Evolutionary conservation across 352 stramenopile genomes (phyloP).

Genomic region (Phytophthora hibernalis): DNA sequence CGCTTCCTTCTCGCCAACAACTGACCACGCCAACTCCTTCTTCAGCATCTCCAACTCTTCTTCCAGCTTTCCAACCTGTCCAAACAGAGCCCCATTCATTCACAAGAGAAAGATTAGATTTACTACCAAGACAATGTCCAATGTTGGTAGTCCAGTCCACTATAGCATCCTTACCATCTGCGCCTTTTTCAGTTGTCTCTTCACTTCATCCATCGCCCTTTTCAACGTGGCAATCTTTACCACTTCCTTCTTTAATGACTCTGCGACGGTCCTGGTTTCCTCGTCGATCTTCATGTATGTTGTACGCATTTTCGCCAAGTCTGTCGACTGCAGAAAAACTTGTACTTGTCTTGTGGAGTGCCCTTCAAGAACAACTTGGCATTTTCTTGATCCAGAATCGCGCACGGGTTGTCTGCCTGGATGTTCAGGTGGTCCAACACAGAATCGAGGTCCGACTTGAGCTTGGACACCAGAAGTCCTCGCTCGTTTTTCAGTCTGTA

Average conservation of each 20-base stretch:
- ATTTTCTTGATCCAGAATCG: constrained; percentile 98
- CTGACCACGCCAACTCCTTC: constrained; percentile 84
- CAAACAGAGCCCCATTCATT: too few relatives aligned
- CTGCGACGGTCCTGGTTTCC: constrained; percentile 58
- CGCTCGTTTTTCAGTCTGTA: constrained; percentile 76
- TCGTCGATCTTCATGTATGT: constrained; percentile 89
- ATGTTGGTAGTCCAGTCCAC: too few relatives aligned
- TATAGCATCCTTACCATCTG: constrained; percentile 52
- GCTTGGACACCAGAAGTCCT: constrained; percentile 73
- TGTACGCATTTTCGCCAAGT: constrained; percentile 92
- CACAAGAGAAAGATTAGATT: too few relatives aligned
- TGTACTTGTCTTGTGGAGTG: constrained; percentile 96
- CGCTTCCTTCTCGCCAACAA: constrained; percentile 75
- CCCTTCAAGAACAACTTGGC: constrained; percentile 98
- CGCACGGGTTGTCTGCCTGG: constrained; percentile 97
- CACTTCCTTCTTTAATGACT: constrained; percentile 63
- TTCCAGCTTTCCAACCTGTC: constrained; percentile 77
- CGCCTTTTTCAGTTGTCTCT: constrained; percentile 70
- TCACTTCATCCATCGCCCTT: constrained; percentile 52
- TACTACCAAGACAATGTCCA: too few relatives aligned
- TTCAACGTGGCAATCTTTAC: constrained; percentile 24
- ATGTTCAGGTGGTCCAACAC: constrained; percentile 96
- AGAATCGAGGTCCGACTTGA: constrained; percentile 92
- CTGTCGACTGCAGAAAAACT: constrained; percentile 98
- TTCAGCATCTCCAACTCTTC: constrained; percentile 77